phyloP scores from a whole-genome alignment of 306 rosid genomes.

The Dalbergia cochinchinensis region DNA sequence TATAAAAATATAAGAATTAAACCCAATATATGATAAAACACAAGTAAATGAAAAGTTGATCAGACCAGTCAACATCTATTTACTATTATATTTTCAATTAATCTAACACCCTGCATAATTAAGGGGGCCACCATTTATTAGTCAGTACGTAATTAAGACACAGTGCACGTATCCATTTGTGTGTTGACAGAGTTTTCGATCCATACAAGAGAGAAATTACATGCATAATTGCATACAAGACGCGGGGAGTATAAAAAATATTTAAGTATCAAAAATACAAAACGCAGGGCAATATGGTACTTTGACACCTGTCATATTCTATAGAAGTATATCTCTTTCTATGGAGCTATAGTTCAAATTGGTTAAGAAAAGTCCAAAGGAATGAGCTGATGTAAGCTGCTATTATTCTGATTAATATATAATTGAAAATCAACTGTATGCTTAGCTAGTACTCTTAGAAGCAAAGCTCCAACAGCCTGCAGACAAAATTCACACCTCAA shows the following conservation, averaged over 20 bases:
- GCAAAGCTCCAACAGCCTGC: conserved; percentile 70
- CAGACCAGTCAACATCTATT: not conserved
- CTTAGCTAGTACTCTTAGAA: conserved; percentile 50
- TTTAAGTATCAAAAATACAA: not conserved
- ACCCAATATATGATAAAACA: not conserved
- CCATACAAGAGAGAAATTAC: not conserved
- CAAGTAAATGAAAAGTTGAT: not conserved
- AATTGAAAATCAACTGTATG: conserved; percentile 42
- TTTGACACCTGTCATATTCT: conserved; percentile 32
- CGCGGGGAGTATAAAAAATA: too few species aligned
- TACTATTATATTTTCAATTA: not conserved
- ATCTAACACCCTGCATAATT: not conserved
- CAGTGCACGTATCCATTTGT: not conserved
- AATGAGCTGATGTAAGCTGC: conserved; percentile 50
- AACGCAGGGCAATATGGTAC: conserved; percentile 51
- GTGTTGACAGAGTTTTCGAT: not conserved
- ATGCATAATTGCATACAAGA: too few species aligned
- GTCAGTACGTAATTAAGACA: not conserved
- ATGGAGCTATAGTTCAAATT: conserved; percentile 43
- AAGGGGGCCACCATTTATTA: not conserved
- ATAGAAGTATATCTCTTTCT: conserved; percentile 27
- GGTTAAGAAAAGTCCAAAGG: conserved; percentile 68
- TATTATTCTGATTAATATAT: conserved; percentile 51
- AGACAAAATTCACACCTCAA: conserved; percentile 88
- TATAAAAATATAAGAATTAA: not conserved